Percentiles rank a stretch among this genome's conserved stretches.
Evolutionary conservation across 352 stramenopile species (phyloP).

Genomic region (Globisporangium irregulare): DNA sequence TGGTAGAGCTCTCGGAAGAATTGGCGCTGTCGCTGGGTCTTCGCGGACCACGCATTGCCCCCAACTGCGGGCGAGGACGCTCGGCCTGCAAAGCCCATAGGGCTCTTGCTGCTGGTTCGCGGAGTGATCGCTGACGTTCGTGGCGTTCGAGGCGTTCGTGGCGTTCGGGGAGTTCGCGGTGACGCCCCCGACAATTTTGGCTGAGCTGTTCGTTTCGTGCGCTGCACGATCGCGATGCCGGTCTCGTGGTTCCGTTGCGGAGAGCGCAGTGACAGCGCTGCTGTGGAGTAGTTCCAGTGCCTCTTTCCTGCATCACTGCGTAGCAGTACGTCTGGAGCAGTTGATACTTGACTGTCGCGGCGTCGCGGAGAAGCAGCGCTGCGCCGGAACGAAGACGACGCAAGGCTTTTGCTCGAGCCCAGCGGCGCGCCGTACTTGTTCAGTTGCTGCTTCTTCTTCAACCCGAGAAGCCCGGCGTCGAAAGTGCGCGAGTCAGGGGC

Average conservation of each 20-base stretch:
- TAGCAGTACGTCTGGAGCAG: constrained; percentile 37
- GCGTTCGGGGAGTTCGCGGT: constrained; percentile 9
- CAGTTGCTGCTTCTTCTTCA: constrained; percentile 13
- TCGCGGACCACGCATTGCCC: constrained; percentile 4
- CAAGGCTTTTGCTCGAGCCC: constrained; percentile 12
- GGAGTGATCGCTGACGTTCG: constrained; percentile 8
- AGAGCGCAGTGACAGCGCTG: constrained; percentile 39
- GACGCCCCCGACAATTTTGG: neutral
- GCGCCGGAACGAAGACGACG: constrained; percentile 7
- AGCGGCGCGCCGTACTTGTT: constrained; percentile 16
- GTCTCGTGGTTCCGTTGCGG: constrained; percentile 19
- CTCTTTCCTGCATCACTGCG: constrained; percentile 40
- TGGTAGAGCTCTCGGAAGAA: constrained; percentile 38
- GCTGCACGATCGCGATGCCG: constrained; percentile 21
- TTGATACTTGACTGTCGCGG: constrained; percentile 18
- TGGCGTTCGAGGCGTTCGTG: neutral
- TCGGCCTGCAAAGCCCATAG: neutral
- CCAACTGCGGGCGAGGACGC: neutral
- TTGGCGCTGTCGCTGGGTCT: constrained; percentile 21
- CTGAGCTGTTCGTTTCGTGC: constrained; percentile 9
- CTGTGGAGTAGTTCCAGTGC: constrained; percentile 43
- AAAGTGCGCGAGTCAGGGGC: constrained; percentile 21
- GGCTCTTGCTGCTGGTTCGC: neutral
- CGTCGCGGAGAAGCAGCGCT: constrained; percentile 11
- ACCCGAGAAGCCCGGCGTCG: constrained; percentile 16